These are phyloP conservation scores for Sungouiella blattae DNA, from an alignment of 805 yeast genomes.

Conservation along the genomic window DNA sequence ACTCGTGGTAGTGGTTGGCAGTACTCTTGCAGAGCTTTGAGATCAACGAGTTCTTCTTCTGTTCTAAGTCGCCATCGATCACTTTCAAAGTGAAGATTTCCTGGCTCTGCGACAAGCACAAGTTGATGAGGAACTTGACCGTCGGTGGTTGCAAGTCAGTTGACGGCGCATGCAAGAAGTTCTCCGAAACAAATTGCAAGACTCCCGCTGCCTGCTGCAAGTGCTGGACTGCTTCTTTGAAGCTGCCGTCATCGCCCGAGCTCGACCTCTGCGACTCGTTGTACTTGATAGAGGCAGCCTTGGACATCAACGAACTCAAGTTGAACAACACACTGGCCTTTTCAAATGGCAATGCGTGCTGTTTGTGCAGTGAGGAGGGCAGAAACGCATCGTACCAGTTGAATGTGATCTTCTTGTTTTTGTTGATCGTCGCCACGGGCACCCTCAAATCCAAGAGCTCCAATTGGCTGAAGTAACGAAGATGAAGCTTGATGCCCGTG, in stretches of 20 bases:
- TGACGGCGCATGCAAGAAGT: conserved; percentile 86
- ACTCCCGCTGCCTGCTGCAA: conserved; percentile 80
- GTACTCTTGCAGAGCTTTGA: conserved; percentile 71
- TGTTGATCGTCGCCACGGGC: conserved; percentile 56
- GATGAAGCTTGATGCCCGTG: conserved; percentile 52
- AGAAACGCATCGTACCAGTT: conserved; percentile 79
- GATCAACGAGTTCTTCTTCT: conserved; percentile 62
- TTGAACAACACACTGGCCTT: conserved; percentile 83
- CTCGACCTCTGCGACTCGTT: conserved; percentile 22
- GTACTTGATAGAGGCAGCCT: conserved; percentile 40
- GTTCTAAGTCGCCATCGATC: conserved; percentile 47
- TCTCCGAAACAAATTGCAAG: conserved; percentile 65
- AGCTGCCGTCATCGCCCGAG: conserved; percentile 36
- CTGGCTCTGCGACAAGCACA: conserved; percentile 86
- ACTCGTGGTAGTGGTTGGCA: conserved; percentile 49
- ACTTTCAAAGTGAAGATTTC: conserved; percentile 72
- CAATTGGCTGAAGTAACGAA: conserved; percentile 73
- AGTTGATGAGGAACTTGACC: conserved; percentile 55
- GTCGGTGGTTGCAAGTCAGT: conserved; percentile 70
- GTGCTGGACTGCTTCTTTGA: conserved; percentile 56
- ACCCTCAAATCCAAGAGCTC: conserved; percentile 76
- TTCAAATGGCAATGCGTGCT: conserved; percentile 81
- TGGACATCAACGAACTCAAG: conserved; percentile 60
- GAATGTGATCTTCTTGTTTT: conserved; percentile 50
- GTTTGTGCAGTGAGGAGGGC: conserved; percentile 47